A percentile compares a stretch with the other conserved stretches of the same genome.
Evolutionary conservation across 2,329 filamentous ascomycete species (phyloP).

Genomic region (Tolypocladium tundrense): DNA sequence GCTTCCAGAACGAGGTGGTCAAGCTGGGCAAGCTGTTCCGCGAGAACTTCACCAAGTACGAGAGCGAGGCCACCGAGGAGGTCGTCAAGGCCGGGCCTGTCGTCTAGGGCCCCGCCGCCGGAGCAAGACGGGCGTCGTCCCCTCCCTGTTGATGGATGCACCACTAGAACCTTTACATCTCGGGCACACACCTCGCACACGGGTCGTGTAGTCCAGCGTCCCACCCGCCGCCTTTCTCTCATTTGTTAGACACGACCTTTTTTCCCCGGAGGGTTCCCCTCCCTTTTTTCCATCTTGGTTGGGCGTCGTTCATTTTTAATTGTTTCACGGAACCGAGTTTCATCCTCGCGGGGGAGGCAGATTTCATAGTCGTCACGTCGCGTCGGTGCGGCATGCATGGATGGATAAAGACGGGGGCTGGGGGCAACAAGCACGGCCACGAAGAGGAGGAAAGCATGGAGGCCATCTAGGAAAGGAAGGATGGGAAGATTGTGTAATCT

Average conservation of each 20-base stretch:
- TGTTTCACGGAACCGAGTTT: background rate
- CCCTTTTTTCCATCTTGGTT: background rate
- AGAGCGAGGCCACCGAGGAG: slow-evolving; percentile 69
- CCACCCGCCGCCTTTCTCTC: background rate
- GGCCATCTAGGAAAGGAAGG: background rate
- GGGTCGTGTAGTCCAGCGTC: background rate
- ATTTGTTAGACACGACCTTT: background rate
- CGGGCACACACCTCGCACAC: background rate
- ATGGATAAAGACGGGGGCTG: background rate
- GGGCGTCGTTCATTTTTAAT: background rate
- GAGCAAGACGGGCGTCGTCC: too few relatives aligned
- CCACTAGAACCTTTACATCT: background rate
- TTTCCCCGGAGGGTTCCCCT: background rate
- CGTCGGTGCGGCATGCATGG: background rate
- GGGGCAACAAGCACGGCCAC: background rate
- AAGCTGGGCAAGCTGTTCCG: slow-evolving; percentile 86
- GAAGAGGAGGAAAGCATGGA: background rate
- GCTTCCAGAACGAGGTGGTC: slow-evolving; percentile 78
- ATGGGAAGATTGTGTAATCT: background rate
- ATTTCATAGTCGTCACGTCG: background rate
- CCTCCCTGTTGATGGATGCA: background rate
- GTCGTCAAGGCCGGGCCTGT: slow-evolving; percentile 58
- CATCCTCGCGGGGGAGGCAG: background rate
- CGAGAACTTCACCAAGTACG: slow-evolving; percentile 97
- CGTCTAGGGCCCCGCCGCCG: slow-evolving; percentile 14